Percentiles rank a stretch among this genome's conserved stretches.
These are phyloP conservation scores for Lanmaoa pseudosensibilis DNA, from an alignment of 768 basidiomycete genomes.

Conservation along the genomic window DNA sequence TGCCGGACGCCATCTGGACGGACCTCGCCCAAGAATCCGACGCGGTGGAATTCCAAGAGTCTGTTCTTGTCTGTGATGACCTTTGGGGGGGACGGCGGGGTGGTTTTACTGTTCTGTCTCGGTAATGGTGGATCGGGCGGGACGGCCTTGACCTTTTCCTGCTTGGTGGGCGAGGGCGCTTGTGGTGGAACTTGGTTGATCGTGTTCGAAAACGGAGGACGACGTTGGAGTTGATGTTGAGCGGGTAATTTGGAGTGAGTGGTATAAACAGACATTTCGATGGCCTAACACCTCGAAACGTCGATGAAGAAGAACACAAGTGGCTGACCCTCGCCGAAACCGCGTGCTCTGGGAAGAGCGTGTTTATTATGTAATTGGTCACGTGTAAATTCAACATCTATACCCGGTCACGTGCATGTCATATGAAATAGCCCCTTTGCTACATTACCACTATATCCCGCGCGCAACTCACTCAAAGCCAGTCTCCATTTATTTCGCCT, in stretches of 20 bases:
- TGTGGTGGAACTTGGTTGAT: conserved; percentile 35
- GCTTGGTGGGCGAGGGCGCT: conserved; percentile 37
- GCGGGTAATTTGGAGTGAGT: conserved; percentile 37
- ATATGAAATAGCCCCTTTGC: conserved; percentile 22
- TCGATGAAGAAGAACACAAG: conserved; percentile 2
- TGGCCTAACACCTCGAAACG: conserved; percentile 51
- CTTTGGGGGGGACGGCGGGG: conserved; percentile 78
- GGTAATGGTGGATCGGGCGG: conserved; percentile 67
- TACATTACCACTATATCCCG: too few relatives aligned
- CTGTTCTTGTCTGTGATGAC: conserved; percentile 67
- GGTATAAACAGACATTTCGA: conserved; percentile 38
- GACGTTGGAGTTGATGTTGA: conserved; percentile 31
- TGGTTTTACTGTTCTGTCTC: conserved; percentile 79
- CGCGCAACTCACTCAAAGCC: too few relatives aligned
- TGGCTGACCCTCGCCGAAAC: conserved; percentile 15
- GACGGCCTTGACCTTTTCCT: conserved; percentile 38
- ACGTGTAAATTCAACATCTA: conserved; percentile 30
- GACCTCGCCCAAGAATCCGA: conserved; percentile 90
- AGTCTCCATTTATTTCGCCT: background rate
- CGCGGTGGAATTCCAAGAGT: conserved; percentile 58
- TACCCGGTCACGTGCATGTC: conserved; percentile 21
- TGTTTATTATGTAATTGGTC: conserved; percentile 33
- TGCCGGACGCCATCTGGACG: background rate
- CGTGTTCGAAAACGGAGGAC: conserved; percentile 45
- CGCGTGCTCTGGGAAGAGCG: conserved; percentile 30